phyloP scores from a whole-genome alignment of 768 basidiomycete species.

The Gloeopeniophorella convolvens region DNA sequence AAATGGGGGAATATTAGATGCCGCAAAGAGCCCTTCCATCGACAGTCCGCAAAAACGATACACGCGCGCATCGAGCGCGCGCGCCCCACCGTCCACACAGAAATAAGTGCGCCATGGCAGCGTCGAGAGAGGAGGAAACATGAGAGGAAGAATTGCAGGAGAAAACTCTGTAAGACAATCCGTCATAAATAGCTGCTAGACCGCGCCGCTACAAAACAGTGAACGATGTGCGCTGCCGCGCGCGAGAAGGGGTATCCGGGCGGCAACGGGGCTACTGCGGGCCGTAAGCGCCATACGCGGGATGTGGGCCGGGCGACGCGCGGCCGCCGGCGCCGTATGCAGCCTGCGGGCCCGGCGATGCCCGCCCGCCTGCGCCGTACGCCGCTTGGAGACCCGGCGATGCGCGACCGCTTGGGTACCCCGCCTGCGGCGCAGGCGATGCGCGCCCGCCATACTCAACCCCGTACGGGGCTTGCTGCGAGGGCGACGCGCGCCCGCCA shows the following conservation, averaged over 20 bases:
- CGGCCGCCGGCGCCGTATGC: slow-evolving; percentile 26
- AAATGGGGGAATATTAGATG: neutral
- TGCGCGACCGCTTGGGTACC: slow-evolving; percentile 1
- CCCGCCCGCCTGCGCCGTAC: slow-evolving; percentile 12
- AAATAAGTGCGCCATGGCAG: too few species aligned
- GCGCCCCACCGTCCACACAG: neutral
- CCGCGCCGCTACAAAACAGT: neutral
- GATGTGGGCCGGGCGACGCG: slow-evolving; percentile 41
- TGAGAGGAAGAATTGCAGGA: neutral
- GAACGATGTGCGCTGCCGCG: neutral
- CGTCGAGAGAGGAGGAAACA: neutral
- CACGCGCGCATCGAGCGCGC: slow-evolving; percentile 2
- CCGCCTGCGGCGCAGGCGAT: slow-evolving; percentile 17
- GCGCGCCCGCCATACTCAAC: slow-evolving; percentile 5
- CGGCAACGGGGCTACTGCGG: slow-evolving; percentile 21
- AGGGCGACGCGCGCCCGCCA: slow-evolving; percentile 15
- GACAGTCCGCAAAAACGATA: neutral
- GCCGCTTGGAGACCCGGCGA: neutral
- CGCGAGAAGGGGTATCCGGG: neutral
- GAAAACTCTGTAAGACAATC: neutral
- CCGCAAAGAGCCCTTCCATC: neutral
- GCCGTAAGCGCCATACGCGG: slow-evolving; percentile 33
- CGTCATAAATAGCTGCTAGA: slow-evolving; percentile 2
- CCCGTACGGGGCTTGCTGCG: neutral
- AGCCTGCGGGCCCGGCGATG: slow-evolving; percentile 1